Evolutionary conservation across 2,329 filamentous ascomycete genomes (phyloP), one percentile per base, ranked within the genome.

Genomic region (Xylaria sp.): DNA sequence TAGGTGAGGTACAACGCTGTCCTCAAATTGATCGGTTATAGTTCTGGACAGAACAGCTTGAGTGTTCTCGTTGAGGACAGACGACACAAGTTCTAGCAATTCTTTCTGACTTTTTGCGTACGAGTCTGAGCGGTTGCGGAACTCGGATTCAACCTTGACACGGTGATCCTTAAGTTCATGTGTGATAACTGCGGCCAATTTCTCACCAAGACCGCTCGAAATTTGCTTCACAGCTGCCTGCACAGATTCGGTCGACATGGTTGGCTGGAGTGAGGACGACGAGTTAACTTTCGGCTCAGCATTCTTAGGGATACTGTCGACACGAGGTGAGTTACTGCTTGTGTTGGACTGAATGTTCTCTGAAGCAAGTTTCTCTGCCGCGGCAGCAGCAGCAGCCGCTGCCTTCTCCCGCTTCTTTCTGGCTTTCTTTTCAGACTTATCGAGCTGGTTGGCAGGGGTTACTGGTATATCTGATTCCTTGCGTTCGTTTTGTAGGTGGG

Each of bases 21-120:
- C 83, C 63, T 91, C 85, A 67, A 97, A 91, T 74, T 90, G 90
- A 48, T 87, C 84, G 47, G 87, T 85, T 52, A 97, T 88, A 68
- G 96, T 91, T 63, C 87, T 88, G 63, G 87, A 83, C 37, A 97
- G 83, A 21, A 91, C 91, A 70, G 90, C 88, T 75, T 88, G 83
- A 19, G 85, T 87, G 71, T 87, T 88, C 62, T 84, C 81, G 65
- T 85, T 87, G 48, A 90, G 79, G 33, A 87, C 85, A 33, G 84
- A 79, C 4, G 84, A 86, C 37, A 87, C 84, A 73, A 85, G 80
- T 63, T 85, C 81, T 41, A 87, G 77, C 17, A 87, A 76, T 68
- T 82, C 81, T 17, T 81, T 75, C 70, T 86, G 84, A 60, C 82
- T 82, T 66, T 79, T 74, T 60, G 81, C 80, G 68, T 86, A 86